Percentiles rank a stretch among this genome's conserved stretches.
Conservation (phyloP, 768 basidiomycete genomes). For the Naganishia antarctica region DNA sequence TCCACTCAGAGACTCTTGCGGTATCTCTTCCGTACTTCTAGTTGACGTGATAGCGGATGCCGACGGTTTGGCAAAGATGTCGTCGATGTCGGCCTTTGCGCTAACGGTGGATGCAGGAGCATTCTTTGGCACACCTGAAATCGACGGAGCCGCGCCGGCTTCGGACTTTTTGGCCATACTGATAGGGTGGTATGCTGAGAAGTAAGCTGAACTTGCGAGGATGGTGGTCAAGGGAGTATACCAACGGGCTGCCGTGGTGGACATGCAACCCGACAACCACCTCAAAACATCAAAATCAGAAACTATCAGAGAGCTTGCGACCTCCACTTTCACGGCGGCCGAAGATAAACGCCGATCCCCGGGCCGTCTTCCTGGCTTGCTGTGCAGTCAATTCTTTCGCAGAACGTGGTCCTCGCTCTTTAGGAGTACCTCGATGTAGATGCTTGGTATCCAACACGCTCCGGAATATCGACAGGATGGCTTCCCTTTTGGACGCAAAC, state of each 20-base stretch:
- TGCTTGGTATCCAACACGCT: too few species aligned
- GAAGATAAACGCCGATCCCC: constrained; percentile 1
- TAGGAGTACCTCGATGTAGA: too few species aligned
- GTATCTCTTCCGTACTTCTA: too few species aligned
- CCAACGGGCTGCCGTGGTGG: too few species aligned
- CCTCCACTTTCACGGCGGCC: constrained; percentile 17
- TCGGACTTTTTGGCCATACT: neutral
- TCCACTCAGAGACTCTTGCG: neutral
- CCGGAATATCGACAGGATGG: constrained; percentile 17
- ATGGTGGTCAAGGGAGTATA: too few species aligned
- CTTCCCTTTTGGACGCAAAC: constrained; percentile 26
- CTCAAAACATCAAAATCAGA: too few species aligned
- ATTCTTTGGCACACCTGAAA: neutral
- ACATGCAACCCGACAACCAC: too few species aligned
- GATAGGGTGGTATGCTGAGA: neutral
- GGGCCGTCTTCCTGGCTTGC: neutral
- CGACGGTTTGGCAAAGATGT: constrained; percentile 24
- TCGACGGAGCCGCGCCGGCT: neutral
- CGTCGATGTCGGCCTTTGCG: constrained; percentile 27
- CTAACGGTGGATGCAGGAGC: neutral
- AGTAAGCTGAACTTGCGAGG: too few species aligned
- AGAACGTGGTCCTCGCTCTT: neutral
- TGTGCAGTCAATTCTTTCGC: neutral
- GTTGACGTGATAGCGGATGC: neutral
- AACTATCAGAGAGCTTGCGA: neutral